Evolutionary conservation across 257 asterid species (phyloP), one percentile per base, ranked within the genome.

Genomic region (Solanum appendiculatum): DNA sequence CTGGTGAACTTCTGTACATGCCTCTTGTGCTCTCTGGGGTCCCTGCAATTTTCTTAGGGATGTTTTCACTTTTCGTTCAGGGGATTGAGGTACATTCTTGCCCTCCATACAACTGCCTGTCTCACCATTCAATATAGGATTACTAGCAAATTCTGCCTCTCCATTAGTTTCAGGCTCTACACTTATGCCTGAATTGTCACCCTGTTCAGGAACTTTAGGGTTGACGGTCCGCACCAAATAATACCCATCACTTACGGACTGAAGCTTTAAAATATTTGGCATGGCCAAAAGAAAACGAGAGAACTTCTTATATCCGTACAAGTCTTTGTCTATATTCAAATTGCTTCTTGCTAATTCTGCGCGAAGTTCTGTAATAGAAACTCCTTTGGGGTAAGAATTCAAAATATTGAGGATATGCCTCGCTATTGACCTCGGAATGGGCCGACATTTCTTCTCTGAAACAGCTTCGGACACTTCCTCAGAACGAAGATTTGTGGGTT

Each of bases 231-330:
- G 90, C 20, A 90, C 94, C 39, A 92, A 27, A 89, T 86, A 86
- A 54, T 86, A 85, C 66, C 95, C 96, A 86, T 91, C 93, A 56
- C 70, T 73, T 85, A 7, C 87, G 23, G 87, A 37, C 83, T 90
- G 90, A 78, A 97, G 91, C 94, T 90, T 92, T 73, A 94, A 86
- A 87, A 93, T 51, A 46, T 86, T 88, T 39, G 98, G 98, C 98
- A 95, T 92, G 25, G 98, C 95, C 21, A 83, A 78, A 73, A 97
- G 98, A 91, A 97, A 95, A 75, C 92, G 94, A 75, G 97, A 88
- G 91, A 97, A 94, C 89, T 93, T 97, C 85, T 86, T 93, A 89
- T 92, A 90, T 84, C 99, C 99, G 37, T 93, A 94, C 23, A 91
- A 88, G 63, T 94, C 97, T 86, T 83, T 94, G 90, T 97, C 98